These are phyloP conservation scores for Tetragonia tetragonoides DNA, from an alignment of 148 eudicot species.

Conservation along the genomic window DNA sequence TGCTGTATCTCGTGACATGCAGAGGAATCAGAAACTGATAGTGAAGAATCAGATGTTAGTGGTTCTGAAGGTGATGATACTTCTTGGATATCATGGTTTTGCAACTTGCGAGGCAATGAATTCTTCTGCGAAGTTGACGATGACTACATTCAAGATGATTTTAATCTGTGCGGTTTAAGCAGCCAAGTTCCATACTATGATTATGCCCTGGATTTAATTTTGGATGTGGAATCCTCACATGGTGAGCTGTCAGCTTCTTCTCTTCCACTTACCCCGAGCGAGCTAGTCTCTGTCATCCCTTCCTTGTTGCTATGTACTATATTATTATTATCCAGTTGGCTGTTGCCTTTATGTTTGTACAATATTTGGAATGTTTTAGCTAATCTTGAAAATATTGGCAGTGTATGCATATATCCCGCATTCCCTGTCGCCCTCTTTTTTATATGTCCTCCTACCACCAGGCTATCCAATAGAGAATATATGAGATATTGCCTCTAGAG, in stretches of 20 bases:
- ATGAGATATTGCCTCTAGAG: too few relatives aligned
- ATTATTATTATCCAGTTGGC: too few relatives aligned
- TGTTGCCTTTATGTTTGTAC: background rate
- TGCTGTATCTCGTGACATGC: conserved; percentile 20
- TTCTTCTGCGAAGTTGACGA: conserved; percentile 82
- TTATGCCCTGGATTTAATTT: conserved; percentile 66
- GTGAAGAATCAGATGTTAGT: conserved; percentile 74
- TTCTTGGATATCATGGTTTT: conserved; percentile 82
- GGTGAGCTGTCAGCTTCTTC: conserved; percentile 34
- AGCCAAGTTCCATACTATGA: conserved; percentile 81
- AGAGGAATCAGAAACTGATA: conserved; percentile 76
- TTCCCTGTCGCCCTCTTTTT: too few relatives aligned
- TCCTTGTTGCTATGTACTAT: too few relatives aligned
- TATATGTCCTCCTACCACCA: too few relatives aligned
- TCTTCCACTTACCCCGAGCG: background rate
- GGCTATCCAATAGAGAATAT: too few relatives aligned
- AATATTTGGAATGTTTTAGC: too few relatives aligned
- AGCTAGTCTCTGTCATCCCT: background rate
- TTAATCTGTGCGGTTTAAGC: conserved; percentile 75
- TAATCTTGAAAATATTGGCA: too few relatives aligned
- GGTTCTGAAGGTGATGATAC: conserved; percentile 83
- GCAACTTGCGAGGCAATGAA: conserved; percentile 72
- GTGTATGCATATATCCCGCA: too few relatives aligned
- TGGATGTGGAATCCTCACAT: conserved; percentile 78
- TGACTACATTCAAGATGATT: conserved; percentile 80